Evolutionary conservation across 768 basidiomycete genomes (phyloP), one percentile per base, ranked within the genome.

Genomic region (Leccinum rimulosum): DNA sequence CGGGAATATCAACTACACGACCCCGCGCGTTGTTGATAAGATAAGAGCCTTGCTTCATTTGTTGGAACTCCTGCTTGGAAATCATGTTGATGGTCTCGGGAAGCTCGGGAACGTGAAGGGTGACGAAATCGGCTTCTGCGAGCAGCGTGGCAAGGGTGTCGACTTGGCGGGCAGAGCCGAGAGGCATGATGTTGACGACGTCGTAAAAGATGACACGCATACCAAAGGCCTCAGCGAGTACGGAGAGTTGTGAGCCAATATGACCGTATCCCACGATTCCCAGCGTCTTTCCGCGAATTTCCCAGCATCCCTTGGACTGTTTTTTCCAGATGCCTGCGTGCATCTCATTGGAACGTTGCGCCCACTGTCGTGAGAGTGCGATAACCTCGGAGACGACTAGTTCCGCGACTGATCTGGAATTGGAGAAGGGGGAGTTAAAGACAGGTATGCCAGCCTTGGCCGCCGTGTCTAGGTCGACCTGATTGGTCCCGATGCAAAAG

Each of bases 401-500:
- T 77, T 99, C 97, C 43, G 97, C 97, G 56, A 99, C 97, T 1
- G 97, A 98, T 66, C 97, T 92, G 33, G 97, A 98, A 80, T 97
- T 98, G 71, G 93, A 95, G 77, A 95, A 96, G 36, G 97, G 97
- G 6, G 97, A 98, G 75, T 99, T 99, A 82, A 99, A 99, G 56
- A 99, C 96, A 30, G 96, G 93, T 64, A 99, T 90, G 59, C 97
- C 97, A 54, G 91, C 85, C 55, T 84, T 84, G 36, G 89, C 86
- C 27, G 95, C 94, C 3, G 89, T 85, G 52, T 71, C 60, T 50
- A 99, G 86, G 71, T 98, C 95, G 64, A 98, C 97, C 75, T 98
- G 97, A 75, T 98, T 98, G 55, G 93, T 95, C 53, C 97, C 97
- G 64, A 99, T 99, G 77, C 97, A 99, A 83, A 99, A 99, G 75